Evolutionary conservation across 805 yeast genomes (phyloP).

Genomic region (Phaffomyces antillensis): DNA sequence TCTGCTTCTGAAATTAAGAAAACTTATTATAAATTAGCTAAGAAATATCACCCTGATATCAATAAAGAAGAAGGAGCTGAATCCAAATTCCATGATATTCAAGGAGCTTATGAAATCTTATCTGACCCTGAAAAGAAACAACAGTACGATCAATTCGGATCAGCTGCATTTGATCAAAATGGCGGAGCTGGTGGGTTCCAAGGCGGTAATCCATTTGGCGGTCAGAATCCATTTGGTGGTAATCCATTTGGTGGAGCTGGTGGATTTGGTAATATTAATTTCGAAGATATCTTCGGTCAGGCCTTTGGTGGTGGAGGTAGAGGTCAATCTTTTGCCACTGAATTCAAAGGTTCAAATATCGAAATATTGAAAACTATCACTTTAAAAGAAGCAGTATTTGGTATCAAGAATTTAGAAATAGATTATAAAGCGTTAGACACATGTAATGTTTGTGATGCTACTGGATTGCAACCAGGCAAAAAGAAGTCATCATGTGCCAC

Average conservation of each 20-base stretch:
- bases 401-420: slow-evolving; percentile 55
- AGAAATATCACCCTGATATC: slow-evolving; percentile 93
- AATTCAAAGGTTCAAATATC: slow-evolving; percentile 82
- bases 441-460: slow-evolving; percentile 76
- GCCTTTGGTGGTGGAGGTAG: slow-evolving; percentile 39
- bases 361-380: slow-evolving; percentile 69
- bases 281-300: slow-evolving; percentile 58
- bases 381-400: slow-evolving; percentile 85
- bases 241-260: slow-evolving; percentile 38
- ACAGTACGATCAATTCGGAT: slow-evolving; percentile 89
- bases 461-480: slow-evolving; percentile 75
- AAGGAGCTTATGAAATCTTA: slow-evolving; percentile 88
- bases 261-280: slow-evolving; percentile 30
- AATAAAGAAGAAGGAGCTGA: slow-evolving; percentile 89
- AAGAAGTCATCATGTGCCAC: slow-evolving; percentile 71
- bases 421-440: slow-evolving; percentile 67
- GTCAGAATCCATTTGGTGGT: slow-evolving; percentile 37
- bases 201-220: slow-evolving; percentile 33
- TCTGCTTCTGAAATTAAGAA: slow-evolving; percentile 83
- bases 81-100: slow-evolving; percentile 83
- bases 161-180: slow-evolving; percentile 62
- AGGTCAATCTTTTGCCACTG: slow-evolving; percentile 48
- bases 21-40: slow-evolving; percentile 89
- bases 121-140: slow-evolving; percentile 78
- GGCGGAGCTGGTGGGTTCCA: slow-evolving; percentile 31